Conservation (phyloP, 768 basidiomycete species). For the Calocybe cyanea region DNA sequence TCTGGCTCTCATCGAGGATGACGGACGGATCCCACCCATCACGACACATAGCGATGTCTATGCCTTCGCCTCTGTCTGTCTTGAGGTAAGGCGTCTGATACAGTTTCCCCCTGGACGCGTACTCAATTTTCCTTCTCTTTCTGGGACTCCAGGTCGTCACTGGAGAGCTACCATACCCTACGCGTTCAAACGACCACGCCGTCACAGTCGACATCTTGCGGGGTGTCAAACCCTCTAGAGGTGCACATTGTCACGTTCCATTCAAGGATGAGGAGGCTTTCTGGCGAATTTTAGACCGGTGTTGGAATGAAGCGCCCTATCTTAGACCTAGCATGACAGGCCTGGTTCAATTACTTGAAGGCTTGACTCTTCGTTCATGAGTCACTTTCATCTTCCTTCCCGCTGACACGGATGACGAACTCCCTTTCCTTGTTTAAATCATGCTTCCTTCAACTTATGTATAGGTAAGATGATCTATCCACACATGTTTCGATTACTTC, state of each 20-base stretch:
- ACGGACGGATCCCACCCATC: slow-evolving; percentile 36
- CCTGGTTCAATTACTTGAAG: slow-evolving; percentile 28
- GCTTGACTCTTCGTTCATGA: slow-evolving; percentile 15
- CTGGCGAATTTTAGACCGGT: slow-evolving; percentile 41
- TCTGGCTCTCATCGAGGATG: slow-evolving; percentile 45
- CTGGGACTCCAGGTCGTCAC: slow-evolving; percentile 44
- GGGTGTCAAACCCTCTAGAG: slow-evolving; percentile 43
- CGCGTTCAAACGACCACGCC: slow-evolving; percentile 51
- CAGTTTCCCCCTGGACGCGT: background rate
- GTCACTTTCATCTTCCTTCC: background rate
- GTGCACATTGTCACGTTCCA: slow-evolving; percentile 23
- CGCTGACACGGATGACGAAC: too few relatives aligned
- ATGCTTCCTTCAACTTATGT: background rate
- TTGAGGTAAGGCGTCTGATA: slow-evolving; percentile 43
- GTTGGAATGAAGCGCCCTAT: slow-evolving; percentile 37
- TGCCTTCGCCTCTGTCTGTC: slow-evolving; percentile 55
- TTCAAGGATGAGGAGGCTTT: slow-evolving; percentile 32
- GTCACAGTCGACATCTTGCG: slow-evolving; percentile 54
- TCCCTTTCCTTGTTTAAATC: background rate
- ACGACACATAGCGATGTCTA: slow-evolving; percentile 57
- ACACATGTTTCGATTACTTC: too few relatives aligned
- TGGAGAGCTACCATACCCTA: slow-evolving; percentile 46
- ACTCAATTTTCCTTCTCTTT: background rate
- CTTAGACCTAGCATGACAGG: slow-evolving; percentile 42
- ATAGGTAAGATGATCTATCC: too few relatives aligned